A percentile compares a stretch with the other conserved stretches of the same genome.
phyloP scores from a whole-genome alignment of 306 rosid species.

The Gillenia trifoliata region DNA sequence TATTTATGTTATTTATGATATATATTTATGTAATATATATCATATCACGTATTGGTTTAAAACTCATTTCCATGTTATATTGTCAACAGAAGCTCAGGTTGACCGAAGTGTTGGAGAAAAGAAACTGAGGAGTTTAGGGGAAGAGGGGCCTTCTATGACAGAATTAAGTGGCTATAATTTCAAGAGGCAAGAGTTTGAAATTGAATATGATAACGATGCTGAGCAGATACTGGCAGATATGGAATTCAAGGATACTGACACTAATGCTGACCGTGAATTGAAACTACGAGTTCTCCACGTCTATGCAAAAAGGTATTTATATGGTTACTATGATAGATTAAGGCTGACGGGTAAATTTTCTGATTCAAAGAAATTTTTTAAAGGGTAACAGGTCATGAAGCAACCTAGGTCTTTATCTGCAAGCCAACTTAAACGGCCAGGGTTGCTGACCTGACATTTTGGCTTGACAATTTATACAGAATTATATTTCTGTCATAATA shows the following conservation, averaged over 20 bases:
- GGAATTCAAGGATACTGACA: conserved; percentile 76
- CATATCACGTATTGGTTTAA: not conserved
- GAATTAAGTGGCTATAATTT: conserved; percentile 76
- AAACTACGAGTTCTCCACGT: conserved; percentile 67
- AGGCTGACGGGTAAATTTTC: not conserved
- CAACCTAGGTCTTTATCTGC: not conserved
- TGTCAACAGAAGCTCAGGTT: conserved; percentile 45
- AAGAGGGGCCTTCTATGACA: conserved; percentile 55
- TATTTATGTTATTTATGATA: not conserved
- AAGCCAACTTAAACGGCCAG: not conserved
- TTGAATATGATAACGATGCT: conserved; percentile 88
- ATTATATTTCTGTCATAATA: not conserved
- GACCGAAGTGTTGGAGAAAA: conserved; percentile 75
- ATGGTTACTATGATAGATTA: not conserved
- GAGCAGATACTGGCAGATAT: conserved; percentile 87
- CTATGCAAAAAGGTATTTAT: conserved; percentile 60
- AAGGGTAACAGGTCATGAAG: not conserved
- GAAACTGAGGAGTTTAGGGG: conserved; percentile 65
- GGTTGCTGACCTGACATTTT: too few relatives aligned
- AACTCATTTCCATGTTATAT: not conserved
- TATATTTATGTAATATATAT: not conserved
- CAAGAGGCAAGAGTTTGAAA: conserved; percentile 82
- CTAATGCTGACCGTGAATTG: conserved; percentile 49
- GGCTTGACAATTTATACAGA: too few relatives aligned
- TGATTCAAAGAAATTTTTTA: not conserved